phyloP scores from a whole-genome alignment of 2,329 filamentous ascomycete genomes.

The Aspergillus neotritici region DNA sequence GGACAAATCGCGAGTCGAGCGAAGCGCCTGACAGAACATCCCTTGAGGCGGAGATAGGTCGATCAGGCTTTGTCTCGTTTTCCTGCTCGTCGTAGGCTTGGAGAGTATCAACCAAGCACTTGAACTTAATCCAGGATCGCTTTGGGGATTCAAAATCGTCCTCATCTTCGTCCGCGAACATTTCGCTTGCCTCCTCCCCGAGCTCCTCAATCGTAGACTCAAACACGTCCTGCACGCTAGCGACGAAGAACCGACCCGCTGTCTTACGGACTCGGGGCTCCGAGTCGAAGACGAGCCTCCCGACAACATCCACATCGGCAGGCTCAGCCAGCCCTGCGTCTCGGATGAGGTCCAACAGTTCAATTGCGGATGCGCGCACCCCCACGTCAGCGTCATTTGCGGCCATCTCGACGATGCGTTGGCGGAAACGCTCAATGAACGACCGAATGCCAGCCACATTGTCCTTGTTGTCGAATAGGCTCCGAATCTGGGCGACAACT shows the following conservation, averaged over 20 bases:
- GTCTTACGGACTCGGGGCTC: conserved; percentile 81
- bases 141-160: conserved; percentile 69
- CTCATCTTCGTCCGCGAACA: conserved; percentile 65
- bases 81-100: conserved; percentile 70
- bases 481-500: conserved; percentile 74
- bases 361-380: conserved; percentile 74
- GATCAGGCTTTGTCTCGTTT: conserved; percentile 25
- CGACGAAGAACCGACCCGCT: conserved; percentile 83
- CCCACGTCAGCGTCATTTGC: conserved; percentile 74
- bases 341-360: conserved; percentile 74
- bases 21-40: conserved; percentile 54
- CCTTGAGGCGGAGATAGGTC: conserved; percentile 19
- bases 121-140: conserved; percentile 82
- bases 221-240: conserved; percentile 76
- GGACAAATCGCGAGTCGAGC: conserved; percentile 73
- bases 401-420: conserved; percentile 86
- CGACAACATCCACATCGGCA: conserved; percentile 81
- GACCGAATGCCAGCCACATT: conserved; percentile 72
- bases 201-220: conserved; percentile 76
- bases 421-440: conserved; percentile 87
- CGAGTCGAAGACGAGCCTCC: conserved; percentile 80
- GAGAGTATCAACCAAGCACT: conserved; percentile 80
- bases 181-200: conserved; percentile 72
- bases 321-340: conserved; percentile 83
- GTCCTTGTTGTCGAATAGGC: conserved; percentile 72